Percentiles rank a stretch among this genome's conserved stretches.
phyloP scores from a whole-genome alignment of 1,284 basidiomycete species.

The Rhodotorula sp. region DNA sequence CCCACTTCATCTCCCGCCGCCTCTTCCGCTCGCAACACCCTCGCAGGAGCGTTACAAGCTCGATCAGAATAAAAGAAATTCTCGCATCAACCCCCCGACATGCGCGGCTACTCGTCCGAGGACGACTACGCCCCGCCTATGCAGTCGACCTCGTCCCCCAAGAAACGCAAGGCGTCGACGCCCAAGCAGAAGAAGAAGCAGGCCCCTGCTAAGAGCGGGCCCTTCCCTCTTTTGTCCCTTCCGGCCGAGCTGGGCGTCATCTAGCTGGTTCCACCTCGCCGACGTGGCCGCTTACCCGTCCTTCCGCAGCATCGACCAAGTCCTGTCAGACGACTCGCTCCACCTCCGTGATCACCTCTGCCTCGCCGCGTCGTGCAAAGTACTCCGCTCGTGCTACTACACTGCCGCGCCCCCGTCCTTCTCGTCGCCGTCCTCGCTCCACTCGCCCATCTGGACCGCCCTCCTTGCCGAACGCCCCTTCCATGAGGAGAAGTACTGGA shows the following conservation, averaged over 20 bases:
- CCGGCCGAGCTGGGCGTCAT: constrained; percentile 18
- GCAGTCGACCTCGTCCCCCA: background rate
- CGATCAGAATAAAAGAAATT: too few relatives aligned
- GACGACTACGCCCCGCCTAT: background rate
- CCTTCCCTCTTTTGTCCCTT: background rate
- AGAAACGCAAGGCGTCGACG: background rate
- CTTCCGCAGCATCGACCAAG: constrained; percentile 21
- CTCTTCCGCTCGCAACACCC: too few relatives aligned
- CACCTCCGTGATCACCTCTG: constrained; percentile 24
- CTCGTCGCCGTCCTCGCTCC: background rate
- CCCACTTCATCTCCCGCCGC: too few relatives aligned
- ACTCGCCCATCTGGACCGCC: constrained; percentile 7
- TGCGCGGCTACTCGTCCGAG: background rate
- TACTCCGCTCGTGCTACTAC: constrained; percentile 28
- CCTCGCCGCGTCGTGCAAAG: constrained; percentile 26
- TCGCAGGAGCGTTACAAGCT: too few relatives aligned
- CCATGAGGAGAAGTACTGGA: background rate
- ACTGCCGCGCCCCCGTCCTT: background rate
- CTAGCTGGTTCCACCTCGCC: background rate
- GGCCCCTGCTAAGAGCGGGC: background rate
- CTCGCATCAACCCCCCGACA: background rate
- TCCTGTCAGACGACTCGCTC: constrained; percentile 11
- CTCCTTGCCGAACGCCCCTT: constrained; percentile 16
- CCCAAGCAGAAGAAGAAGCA: background rate
- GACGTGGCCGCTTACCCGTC: background rate